Base-by-base conservation (phyloP, 2,329 filamentous ascomycete species). In the Xenoacremonium recifei region DNA sequence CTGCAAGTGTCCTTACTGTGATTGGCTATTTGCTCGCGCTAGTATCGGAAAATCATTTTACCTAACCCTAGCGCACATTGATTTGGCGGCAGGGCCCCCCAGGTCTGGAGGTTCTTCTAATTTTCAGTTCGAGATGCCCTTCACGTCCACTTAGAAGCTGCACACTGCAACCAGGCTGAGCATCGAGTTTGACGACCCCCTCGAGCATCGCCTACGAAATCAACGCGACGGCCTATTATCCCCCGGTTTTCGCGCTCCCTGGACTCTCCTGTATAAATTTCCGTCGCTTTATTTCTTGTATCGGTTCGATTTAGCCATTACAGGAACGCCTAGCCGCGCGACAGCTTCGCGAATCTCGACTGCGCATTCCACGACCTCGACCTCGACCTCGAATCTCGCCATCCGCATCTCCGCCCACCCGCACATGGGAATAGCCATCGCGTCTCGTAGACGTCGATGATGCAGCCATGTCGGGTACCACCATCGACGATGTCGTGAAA, bases 401-500 rank as follows among this genome's bases (percentile, higher is more conserved):
- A 32, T 15, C 30, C 7, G 9, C 7, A 11, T 32, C 10, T 15
- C 7, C 36, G 45, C 37, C 41, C 51, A 48, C 41, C 55, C 46
- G 54, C 64, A 62, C 39, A 68, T 69, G 66, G 65, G 56, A 65
- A 50, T 47, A 47, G 53, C 47, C 45, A 42, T 55, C 51, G 62
- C 60, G 55, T 63, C 61, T 57, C 49, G 53, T 55, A 51, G 60
- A 63, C 59, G 67, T 66, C 58, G 51, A 70, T 73, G 68, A 69
- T 70, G 76, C 69, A 71, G 69, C 61, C 65, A 84, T 84, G 80
- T 77, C 79, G 68, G 71, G 70, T 48, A 75, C 70, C 55, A 74
- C 71, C 54, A 78, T 84, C 58, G 81, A 85, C 50, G 76, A 84
- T 67, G 76, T 82, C 60, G 75, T 82, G 52, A 78, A 77, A 69